phyloP scores from a whole-genome alignment of 1,284 basidiomycete genomes.

The Puccinia horiana region DNA sequence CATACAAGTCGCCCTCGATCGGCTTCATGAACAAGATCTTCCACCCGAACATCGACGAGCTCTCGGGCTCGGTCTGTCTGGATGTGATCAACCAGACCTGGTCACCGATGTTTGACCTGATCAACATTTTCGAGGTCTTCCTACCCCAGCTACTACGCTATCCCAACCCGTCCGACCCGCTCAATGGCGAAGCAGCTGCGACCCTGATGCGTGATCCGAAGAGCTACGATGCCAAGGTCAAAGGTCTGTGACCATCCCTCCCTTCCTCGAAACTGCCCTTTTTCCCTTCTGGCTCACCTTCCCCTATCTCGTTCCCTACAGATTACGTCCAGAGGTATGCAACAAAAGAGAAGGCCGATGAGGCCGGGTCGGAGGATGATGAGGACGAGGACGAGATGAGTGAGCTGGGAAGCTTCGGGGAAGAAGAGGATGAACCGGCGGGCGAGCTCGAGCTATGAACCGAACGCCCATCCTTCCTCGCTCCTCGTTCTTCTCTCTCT shows the following conservation, averaged over 20 bases:
- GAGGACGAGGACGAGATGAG: constrained; percentile 81
- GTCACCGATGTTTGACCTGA: constrained; percentile 99
- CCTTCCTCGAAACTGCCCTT: not conserved
- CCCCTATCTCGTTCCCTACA: constrained; percentile 56
- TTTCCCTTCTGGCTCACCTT: not conserved
- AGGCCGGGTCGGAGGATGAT: constrained; percentile 63
- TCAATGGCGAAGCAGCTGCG: constrained; percentile 96
- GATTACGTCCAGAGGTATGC: constrained; percentile 84
- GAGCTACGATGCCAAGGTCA: constrained; percentile 87
- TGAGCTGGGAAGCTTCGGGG: constrained; percentile 83
- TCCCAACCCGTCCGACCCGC: constrained; percentile 94
- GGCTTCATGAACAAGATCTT: constrained; percentile 99
- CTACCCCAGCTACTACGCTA: constrained; percentile 93
- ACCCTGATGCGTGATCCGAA: constrained; percentile 95
- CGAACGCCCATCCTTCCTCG: not conserved
- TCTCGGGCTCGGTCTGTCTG: constrained; percentile 79
- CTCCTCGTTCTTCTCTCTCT: not conserved
- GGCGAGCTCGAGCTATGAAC: constrained; percentile 54
- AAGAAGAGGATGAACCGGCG: constrained; percentile 65
- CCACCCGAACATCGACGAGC: constrained; percentile 70
- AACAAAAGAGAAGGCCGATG: constrained; percentile 72
- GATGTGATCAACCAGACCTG: constrained; percentile 99
- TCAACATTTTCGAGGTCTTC: constrained; percentile 99
- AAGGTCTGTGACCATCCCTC: constrained; percentile 65
- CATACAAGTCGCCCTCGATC: constrained; percentile 97